Base-by-base conservation (phyloP, 1,284 basidiomycete species). In the Heimioporus punctisporus region DNA sequence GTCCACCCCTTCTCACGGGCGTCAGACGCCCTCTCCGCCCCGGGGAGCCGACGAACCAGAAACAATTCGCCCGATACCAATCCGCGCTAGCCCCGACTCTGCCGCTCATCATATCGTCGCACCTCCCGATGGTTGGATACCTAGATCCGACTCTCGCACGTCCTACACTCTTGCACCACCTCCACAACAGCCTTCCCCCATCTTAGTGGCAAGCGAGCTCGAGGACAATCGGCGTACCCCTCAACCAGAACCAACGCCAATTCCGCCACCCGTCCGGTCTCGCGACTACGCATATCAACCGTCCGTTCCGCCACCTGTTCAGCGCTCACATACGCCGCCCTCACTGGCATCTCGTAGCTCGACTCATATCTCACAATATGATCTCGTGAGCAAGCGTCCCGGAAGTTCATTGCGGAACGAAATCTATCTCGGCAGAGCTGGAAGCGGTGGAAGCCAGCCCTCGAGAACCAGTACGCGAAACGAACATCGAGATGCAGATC, bases 91-190 rank as follows among this genome's bases (percentile, higher is more conserved):
- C 44, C 59, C 64, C 6, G 46, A 50, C 24, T 27, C 62, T 24
- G 28, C 48, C 9, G 44, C 54, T 14, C 59, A 48, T 1, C 56
- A 53, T 15, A 52, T 68, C 24, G 60, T 59, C 15, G 51, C 65
- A 21, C 72, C 58, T 45, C 51, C 71, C 1, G 78, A 80, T 31
- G 66, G 65, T 45, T 78, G 67, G 70, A 78, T 80, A n/a, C 78
- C 77, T 0, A 66, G 60, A 42, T 70, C 71, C 7, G 64, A 72
- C 48, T 56, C 68, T 52, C 56, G 60, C 52, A 62, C 70, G 2
- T 59, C 60, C 2, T 56, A 58, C 28, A 74, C 78, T n/a, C 46
- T 24, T 12, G 34, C 80, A 2, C 77, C 75, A 23, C 69, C 74
- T 1, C 76, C 78, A 6, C 55, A 63, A 2, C 70, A 66, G 6